Evolutionary conservation across 208 protist genomes (phyloP).

Genomic region (Phytomonas francai): DNA sequence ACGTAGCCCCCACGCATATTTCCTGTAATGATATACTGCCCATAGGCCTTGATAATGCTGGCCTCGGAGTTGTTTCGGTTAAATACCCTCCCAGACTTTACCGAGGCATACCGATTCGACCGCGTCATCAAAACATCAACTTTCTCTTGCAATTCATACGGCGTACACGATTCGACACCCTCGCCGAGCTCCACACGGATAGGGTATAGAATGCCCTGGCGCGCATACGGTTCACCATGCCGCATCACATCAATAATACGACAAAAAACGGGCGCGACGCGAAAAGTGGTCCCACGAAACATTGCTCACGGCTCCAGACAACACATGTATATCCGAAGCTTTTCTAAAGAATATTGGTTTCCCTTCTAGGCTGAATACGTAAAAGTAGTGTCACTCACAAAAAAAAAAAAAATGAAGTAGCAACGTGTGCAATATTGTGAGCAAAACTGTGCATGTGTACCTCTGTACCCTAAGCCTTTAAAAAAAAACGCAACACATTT

Average conservation of each 20-base stretch:
- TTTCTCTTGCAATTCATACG: conserved; percentile 50
- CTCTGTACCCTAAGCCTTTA: too few relatives aligned
- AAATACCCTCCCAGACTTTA: conserved; percentile 65
- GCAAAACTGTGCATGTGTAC: neutral
- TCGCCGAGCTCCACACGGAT: conserved; percentile 75
- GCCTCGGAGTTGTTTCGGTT: conserved; percentile 53
- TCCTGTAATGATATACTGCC: conserved; percentile 72
- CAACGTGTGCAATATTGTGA: neutral
- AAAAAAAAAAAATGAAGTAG: neutral
- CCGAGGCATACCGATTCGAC: conserved; percentile 62
- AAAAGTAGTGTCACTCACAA: too few relatives aligned
- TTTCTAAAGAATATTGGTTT: neutral
- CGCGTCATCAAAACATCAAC: conserved; percentile 57
- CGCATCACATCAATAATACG: conserved; percentile 74
- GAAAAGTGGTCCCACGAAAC: conserved; percentile 6
- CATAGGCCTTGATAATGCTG: conserved; percentile 53
- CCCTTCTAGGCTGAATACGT: too few relatives aligned
- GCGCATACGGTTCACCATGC: conserved; percentile 45
- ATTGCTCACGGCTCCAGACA: conserved; percentile 4
- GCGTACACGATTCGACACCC: conserved; percentile 48
- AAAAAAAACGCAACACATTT: conserved; percentile 13
- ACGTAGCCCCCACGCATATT: conserved; percentile 84
- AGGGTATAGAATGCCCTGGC: conserved; percentile 64
- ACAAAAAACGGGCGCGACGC: conserved; percentile 60
- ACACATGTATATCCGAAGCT: conserved; percentile 4